These are phyloP conservation scores for Clathrospora elynae DNA, from an alignment of 2,329 filamentous ascomycete genomes.

Conservation along the genomic window DNA sequence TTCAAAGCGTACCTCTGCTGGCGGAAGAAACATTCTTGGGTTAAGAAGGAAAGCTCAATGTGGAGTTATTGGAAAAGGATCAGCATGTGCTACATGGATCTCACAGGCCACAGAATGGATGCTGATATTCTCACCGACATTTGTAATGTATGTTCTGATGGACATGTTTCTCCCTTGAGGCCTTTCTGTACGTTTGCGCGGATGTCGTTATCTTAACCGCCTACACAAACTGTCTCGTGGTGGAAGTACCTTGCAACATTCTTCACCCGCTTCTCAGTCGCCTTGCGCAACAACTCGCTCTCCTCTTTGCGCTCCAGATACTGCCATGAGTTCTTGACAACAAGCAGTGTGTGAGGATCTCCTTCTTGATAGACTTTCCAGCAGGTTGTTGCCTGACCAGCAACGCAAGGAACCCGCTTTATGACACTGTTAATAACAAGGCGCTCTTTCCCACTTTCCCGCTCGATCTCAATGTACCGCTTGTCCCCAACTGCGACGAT, in stretches of 20 bases:
- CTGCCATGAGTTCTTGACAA: neutral
- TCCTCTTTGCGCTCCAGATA: neutral
- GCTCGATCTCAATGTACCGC: slow-evolving; percentile 50
- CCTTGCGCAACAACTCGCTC: slow-evolving; percentile 25
- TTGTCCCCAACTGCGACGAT: neutral
- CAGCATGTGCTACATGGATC: no score
- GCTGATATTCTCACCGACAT: no score
- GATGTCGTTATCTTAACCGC: neutral
- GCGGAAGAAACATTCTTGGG: no score
- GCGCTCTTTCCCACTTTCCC: slow-evolving; percentile 30
- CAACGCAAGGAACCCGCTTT: slow-evolving; percentile 17
- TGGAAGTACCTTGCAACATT: slow-evolving; percentile 53
- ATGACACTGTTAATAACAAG: slow-evolving; percentile 23
- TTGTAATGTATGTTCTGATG: slow-evolving; percentile 11
- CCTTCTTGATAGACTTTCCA: neutral
- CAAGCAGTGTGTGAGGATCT: neutral
- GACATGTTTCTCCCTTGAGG: no score
- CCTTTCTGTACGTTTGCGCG: neutral
- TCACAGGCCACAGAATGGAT: no score
- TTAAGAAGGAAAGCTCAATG: no score
- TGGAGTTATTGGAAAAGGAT: no score
- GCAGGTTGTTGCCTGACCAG: slow-evolving; percentile 9
- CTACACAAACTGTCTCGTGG: slow-evolving; percentile 48
- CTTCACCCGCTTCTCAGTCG: slow-evolving; percentile 43
- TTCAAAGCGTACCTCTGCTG: no score